phyloP scores from a whole-genome alignment of 1,284 basidiomycete genomes.

The Xanthoconium separans region DNA sequence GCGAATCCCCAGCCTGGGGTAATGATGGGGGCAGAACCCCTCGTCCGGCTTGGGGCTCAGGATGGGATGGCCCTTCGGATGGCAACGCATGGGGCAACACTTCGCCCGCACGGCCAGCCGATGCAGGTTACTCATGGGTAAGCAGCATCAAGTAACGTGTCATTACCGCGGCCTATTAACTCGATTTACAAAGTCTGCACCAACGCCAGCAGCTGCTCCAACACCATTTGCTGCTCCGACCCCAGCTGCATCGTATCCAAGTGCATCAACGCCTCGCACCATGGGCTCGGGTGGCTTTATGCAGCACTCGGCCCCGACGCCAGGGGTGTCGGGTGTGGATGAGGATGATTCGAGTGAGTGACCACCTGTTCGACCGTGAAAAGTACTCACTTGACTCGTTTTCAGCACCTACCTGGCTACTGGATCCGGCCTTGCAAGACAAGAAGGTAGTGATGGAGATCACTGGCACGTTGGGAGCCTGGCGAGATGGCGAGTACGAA shows the following conservation, averaged over 20 bases:
- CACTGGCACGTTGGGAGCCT: slow-evolving; percentile 46
- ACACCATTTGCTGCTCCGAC: slow-evolving; percentile 46
- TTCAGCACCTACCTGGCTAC: slow-evolving; percentile 24
- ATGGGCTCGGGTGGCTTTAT: slow-evolving; percentile 24
- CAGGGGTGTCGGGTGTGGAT: slow-evolving; percentile 30
- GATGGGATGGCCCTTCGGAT: slow-evolving; percentile 25
- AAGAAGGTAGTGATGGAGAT: slow-evolving; percentile 52
- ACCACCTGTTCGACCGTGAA: not conserved
- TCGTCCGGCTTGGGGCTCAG: slow-evolving; percentile 24
- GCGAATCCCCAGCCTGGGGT: slow-evolving; percentile 26
- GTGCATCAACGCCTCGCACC: slow-evolving; percentile 38
- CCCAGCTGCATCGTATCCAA: slow-evolving; percentile 30
- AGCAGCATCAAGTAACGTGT: slow-evolving; percentile 13
- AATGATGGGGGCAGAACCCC: slow-evolving; percentile 43
- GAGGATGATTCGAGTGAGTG: slow-evolving; percentile 30
- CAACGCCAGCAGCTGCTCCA: slow-evolving; percentile 54
- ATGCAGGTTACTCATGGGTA: slow-evolving; percentile 35
- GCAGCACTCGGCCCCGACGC: slow-evolving; percentile 34
- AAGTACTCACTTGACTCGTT: slow-evolving; percentile 1
- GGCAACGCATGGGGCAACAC: slow-evolving; percentile 29
- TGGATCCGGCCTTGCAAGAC: slow-evolving; percentile 31
- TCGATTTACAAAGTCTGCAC: slow-evolving; percentile 41
- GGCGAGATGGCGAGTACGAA: slow-evolving; percentile 58
- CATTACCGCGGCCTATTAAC: not conserved
- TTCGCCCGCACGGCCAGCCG: slow-evolving; percentile 38